These are phyloP conservation scores for Calocybe cyanea DNA, from an alignment of 768 basidiomycete genomes.

Conservation along the genomic window DNA sequence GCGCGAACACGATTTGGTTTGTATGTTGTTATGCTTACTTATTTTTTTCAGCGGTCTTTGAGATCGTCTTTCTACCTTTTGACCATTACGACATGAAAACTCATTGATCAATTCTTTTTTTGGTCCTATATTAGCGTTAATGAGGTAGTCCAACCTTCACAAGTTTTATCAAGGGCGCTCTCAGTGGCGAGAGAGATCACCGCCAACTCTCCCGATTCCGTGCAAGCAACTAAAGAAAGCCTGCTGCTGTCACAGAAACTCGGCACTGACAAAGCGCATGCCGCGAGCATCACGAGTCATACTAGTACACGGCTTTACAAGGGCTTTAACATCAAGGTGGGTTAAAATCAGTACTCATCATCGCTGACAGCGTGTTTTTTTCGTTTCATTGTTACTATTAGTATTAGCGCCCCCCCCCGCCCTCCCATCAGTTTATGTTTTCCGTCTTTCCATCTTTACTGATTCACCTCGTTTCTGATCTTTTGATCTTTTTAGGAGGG, in stretches of 20 bases:
- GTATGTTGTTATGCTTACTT: constrained; percentile 43
- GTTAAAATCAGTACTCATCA: constrained; percentile 8
- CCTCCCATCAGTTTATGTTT: too few relatives aligned
- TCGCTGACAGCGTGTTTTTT: not conserved
- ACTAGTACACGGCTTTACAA: constrained; percentile 52
- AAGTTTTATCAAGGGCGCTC: constrained; percentile 61
- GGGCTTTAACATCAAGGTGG: constrained; percentile 68
- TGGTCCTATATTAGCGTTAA: constrained; percentile 52
- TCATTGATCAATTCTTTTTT: not conserved
- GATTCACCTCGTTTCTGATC: too few relatives aligned
- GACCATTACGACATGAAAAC: too few relatives aligned
- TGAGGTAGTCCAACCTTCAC: constrained; percentile 50
- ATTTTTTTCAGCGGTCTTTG: not conserved
- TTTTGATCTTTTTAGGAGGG: constrained; percentile 52
- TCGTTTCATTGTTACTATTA: not conserved
- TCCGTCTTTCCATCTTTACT: not conserved
- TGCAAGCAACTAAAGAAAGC: constrained; percentile 72
- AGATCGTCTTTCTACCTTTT: constrained; percentile 12
- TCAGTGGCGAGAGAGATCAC: constrained; percentile 55
- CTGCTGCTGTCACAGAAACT: constrained; percentile 53
- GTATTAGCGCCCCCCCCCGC: too few relatives aligned
- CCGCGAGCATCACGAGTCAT: constrained; percentile 39
- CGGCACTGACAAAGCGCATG: constrained; percentile 48
- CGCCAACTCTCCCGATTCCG: constrained; percentile 72
- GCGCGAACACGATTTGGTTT: constrained; percentile 72